Conservation (phyloP, 2,329 filamentous ascomycete genomes). For the Alternaria conjuncta region DNA sequence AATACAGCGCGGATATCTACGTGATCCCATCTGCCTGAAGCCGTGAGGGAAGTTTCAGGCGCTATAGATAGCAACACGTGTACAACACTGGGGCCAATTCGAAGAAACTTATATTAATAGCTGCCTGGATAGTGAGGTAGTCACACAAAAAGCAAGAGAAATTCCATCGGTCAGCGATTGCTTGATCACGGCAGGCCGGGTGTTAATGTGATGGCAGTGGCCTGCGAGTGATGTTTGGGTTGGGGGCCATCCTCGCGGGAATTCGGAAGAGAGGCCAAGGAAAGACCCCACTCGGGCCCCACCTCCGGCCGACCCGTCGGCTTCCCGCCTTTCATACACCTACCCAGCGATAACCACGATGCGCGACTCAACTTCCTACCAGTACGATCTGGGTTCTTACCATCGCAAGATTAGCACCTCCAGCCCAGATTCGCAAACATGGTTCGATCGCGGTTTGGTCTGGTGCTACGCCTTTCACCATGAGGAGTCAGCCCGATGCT, state of each 20-base stretch:
- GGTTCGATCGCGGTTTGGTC: constrained; percentile 75
- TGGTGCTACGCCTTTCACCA: constrained; percentile 82
- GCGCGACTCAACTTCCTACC: constrained; percentile 22
- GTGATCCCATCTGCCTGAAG: not conserved
- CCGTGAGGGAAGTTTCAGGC: not conserved
- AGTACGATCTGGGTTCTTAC: constrained; percentile 66
- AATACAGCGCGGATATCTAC: not conserved
- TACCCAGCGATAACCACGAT: not conserved
- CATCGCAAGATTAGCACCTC: constrained; percentile 62
- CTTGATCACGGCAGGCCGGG: not conserved
- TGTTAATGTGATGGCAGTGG: not conserved
- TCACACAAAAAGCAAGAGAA: not conserved
- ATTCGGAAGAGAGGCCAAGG: not conserved
- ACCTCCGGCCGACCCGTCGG: not conserved
- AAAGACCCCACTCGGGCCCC: not conserved
- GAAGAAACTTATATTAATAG: not conserved
- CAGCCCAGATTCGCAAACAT: constrained; percentile 62
- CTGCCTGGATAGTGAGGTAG: not conserved
- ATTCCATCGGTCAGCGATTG: not conserved
- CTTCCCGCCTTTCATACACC: not conserved
- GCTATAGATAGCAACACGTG: not conserved
- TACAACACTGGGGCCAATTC: not conserved
- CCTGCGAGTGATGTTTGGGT: not conserved
- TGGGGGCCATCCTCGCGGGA: not conserved
- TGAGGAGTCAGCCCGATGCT: constrained; percentile 71